Evolutionary conservation across 2,329 filamentous ascomycete genomes (phyloP), one percentile per base, ranked within the genome.

Genomic region (Verticillium isaacii): DNA sequence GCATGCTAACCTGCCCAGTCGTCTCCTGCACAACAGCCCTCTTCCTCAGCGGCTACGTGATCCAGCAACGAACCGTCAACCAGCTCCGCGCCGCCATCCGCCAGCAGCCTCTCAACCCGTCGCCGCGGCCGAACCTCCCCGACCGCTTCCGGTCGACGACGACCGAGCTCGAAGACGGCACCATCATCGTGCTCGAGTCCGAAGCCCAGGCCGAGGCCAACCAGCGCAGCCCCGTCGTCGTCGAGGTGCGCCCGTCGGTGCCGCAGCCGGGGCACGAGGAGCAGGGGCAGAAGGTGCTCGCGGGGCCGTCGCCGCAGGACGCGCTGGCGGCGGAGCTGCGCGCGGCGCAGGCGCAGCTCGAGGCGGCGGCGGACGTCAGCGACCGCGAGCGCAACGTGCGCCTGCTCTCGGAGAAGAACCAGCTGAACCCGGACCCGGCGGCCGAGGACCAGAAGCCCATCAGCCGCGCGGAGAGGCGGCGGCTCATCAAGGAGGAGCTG

Each of bases 11-110:
- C 50, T 32, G 14, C 25, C 36, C 62, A 89, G 90, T 97, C 63
- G 78, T 91, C 65, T 73, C 91, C 32, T 97, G 92, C 75, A 96
- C 93, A 3, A 75, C 88, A 41, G 85, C 93, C 5, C 86, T 97
- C 32, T 97, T 97, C 74, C 81, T 97, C 36, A 92, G 91, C 59
- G 93, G 93, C 69, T 97, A 96, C 74, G 85, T 88, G 3, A 83
- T 97, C 60, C 93, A 97, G 71, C 93, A 97, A 75, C 87, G 92
- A 68, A 95, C 92, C 0, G 85, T 97, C 5, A 85, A 84, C 65
- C 89, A 89, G 68, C 83, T 97, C 36, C 90, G 94, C 69, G 80
- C 82, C 61, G 90, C 90, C 19, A 89, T 97, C 69, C 83, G 83
- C 67, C 41, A 54, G 12, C 83, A 81, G 58, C 71, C 81, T 65